Percentiles rank a stretch among this genome's conserved stretches.
These are phyloP conservation scores for Pseudofabraea citricarpa DNA, from an alignment of 2,329 filamentous ascomycete genomes.

Conservation along the genomic window DNA sequence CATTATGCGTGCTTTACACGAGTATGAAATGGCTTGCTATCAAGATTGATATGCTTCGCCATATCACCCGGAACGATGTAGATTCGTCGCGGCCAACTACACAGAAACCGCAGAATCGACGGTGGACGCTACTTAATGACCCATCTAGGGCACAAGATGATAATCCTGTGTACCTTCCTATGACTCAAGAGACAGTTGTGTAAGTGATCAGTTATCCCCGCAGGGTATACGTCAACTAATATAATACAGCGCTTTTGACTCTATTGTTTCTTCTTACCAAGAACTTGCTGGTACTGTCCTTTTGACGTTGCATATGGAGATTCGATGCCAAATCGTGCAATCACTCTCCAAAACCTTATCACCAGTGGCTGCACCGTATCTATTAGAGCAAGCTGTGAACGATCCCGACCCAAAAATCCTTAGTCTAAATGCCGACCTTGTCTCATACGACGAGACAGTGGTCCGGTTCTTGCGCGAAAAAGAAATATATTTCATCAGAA, in stretches of 20 bases:
- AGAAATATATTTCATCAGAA: conserved; percentile 72
- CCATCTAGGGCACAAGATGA: conserved; percentile 54
- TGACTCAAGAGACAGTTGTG: conserved; percentile 80
- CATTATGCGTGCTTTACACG: conserved; percentile 84
- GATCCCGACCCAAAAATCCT: conserved; percentile 78
- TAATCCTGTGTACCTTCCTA: conserved; percentile 73
- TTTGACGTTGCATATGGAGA: conserved; percentile 82
- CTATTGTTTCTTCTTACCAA: conserved; percentile 76
- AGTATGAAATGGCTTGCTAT: conserved; percentile 97
- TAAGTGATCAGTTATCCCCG: conserved; percentile 39
- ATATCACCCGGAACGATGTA: conserved; percentile 71
- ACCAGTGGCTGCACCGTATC: conserved; percentile 55
- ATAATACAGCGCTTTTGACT: conserved; percentile 68
- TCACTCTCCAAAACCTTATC: conserved; percentile 64
- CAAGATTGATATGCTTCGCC: conserved; percentile 74
- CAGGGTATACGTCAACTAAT: conserved; percentile 1
- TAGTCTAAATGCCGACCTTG: conserved; percentile 76
- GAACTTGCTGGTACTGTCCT: conserved; percentile 75
- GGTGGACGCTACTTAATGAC: conserved; percentile 79
- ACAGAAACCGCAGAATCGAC: conserved; percentile 43
- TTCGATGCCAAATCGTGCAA: conserved; percentile 79
- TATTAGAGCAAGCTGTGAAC: conserved; percentile 65
- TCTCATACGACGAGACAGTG: conserved; percentile 82
- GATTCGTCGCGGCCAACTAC: conserved; percentile 49
- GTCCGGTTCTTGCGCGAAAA: conserved; percentile 64